Evolutionary conservation across 2,329 filamentous ascomycete genomes (phyloP).

Genomic region (Pleoardoris graminearum): DNA sequence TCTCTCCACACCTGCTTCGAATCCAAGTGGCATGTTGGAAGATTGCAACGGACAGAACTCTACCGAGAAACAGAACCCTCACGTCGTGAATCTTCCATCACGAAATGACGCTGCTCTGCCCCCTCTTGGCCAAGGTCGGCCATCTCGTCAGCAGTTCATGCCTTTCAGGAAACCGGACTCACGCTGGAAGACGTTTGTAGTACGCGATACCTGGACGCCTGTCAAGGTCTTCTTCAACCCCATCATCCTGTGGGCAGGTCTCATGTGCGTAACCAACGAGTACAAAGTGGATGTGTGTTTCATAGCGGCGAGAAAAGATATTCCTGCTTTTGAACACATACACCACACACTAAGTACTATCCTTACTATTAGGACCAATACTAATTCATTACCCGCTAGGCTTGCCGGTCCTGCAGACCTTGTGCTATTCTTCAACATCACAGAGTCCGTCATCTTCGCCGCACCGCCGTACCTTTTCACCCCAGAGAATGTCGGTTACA

Average conservation of each 20-base stretch:
- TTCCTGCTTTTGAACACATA: no score
- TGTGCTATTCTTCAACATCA: slow-evolving; percentile 57
- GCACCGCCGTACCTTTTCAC: slow-evolving; percentile 53
- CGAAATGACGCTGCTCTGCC: slow-evolving; percentile 15
- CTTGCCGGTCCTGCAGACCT: slow-evolving; percentile 45
- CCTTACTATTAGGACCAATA: no score
- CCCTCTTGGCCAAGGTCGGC: slow-evolving; percentile 41
- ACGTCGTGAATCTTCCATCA: neutral
- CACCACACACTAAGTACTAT: no score
- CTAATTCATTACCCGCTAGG: no score
- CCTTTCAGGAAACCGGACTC: slow-evolving; percentile 44
- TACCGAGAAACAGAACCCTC: slow-evolving; percentile 32
- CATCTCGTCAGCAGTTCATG: slow-evolving; percentile 45
- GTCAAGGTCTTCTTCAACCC: slow-evolving; percentile 52
- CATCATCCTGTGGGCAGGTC: slow-evolving; percentile 46
- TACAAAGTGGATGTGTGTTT: no score
- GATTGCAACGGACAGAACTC: slow-evolving; percentile 15
- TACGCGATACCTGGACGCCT: slow-evolving; percentile 47
- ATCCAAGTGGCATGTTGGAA: neutral
- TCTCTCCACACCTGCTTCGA: neutral
- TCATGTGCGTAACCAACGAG: no score
- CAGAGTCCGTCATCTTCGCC: slow-evolving; percentile 53
- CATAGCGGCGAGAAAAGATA: no score
- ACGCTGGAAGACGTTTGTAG: slow-evolving; percentile 47
- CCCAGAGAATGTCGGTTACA: slow-evolving; percentile 52